Base-by-base conservation (phyloP, 768 basidiomycete species). In the Tulasnella sp. region DNA sequence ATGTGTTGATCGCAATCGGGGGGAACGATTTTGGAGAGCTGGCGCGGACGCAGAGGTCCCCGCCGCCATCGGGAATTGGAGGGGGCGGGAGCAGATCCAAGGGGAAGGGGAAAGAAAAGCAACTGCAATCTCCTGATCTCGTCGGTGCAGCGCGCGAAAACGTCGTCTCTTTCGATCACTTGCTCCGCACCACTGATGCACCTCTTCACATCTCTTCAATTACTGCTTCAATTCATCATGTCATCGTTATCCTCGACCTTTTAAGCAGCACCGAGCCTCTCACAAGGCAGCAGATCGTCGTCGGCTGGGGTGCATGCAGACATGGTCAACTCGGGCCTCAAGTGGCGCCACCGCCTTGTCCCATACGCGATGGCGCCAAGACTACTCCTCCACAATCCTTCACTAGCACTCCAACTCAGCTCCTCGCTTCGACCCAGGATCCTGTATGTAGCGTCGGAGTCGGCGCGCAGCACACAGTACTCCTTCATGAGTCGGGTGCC, bases 291-390 rank as follows among this genome's bases (percentile, higher is more conserved):
- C 63, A 70, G 46, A 25, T 77, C 11, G 74, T 84, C 4, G 64
- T 76, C 11, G 92, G 92, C 5, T 97, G 93, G 92, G 93, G 92
- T 4, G 74, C 82, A 1, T 78, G 81, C 12, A 75, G 93, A 30
- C 90, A 93, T 65, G 90, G 91, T 2, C 92, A 97, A 67, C 78
- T 98, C 1, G 87, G 86, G 15, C 17, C 50, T 45, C 29, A 21
- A 41, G 15, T 25, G 29, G 12, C 58, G 53, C 29, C 58, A 49
- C 25, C 24, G 25, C 25, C 49, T 19, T 21, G 24, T 51, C 48
- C 49, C 57, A 7, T 49, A 25, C 31, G 55, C 49, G 12, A 34
- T 38, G 4, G 48, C 30, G 19, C 53, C 44, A 38, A 30, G 17
- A 56, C 74, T 1, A 59, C 61, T 19, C 75, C 75, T 1, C 73